Evolutionary conservation across 805 yeast genomes (phyloP), one percentile per base, ranked within the genome.

Genomic region (Brettanomyces nanus): DNA sequence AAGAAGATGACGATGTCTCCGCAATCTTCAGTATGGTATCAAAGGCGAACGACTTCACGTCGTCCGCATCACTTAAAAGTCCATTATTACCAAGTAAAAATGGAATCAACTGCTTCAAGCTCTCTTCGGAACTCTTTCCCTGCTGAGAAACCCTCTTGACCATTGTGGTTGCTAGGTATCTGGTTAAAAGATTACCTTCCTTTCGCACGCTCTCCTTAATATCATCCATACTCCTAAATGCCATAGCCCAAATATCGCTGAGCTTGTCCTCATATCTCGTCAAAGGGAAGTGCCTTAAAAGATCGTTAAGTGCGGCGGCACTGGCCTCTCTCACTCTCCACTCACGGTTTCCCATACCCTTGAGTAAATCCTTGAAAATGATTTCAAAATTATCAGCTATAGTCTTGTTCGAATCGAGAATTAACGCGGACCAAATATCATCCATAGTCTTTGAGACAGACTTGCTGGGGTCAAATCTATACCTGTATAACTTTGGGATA

Each of bases 241-340:
- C 79, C 83, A 85, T 79, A 4, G 71, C 66, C 97, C 97, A 90
- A 23, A 90, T 75, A 4, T 75, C 77, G 41, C 83, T 81, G 42
- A 82, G 51, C 7, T 62, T 52, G 9, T 52, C 45, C 27, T 73
- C 73, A 48, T 80, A 81, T 11, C 55, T 61, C 9, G 72, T 75
- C 19, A 74, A 48, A 0, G 78, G 68, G 19, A 71, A 66, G n/a
- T 77, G 68, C 44, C 78, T 82, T 11, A 92, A 58, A 15, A 90
- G 58, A 45, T 85, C 87, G 23, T 73, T 63, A 38, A 85, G 57
- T 0, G 87, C 96, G 7, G 71, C 55, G 0, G 90, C 68, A 55
- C 92, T 75, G 0, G 96, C 96, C 53, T 90, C 92, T 47, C 98
- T 71, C 0, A 81, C 85, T 48, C 97, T 72, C 97, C 97, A 92